Conservation (phyloP, 345 rosid genomes). For the Euphorbia pulcherrima region DNA sequence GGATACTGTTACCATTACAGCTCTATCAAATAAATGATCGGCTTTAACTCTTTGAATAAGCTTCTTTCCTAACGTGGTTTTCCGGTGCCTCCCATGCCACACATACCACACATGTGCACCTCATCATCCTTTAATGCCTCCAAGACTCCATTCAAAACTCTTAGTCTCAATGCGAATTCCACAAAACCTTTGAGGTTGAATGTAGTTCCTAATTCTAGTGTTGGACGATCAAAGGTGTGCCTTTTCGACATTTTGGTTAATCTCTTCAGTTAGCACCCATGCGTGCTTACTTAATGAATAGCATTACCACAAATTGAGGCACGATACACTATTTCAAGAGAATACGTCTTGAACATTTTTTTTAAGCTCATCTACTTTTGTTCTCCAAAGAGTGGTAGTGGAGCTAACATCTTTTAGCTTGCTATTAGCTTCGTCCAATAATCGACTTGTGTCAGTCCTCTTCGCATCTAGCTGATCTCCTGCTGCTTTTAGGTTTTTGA, state of each 20-base stretch:
- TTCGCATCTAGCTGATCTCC: not conserved
- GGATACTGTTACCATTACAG: not conserved
- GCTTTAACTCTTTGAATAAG: too few relatives aligned
- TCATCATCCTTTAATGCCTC: too few relatives aligned
- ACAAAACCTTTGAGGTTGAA: too few relatives aligned
- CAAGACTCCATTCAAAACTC: not conserved
- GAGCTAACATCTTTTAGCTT: not conserved
- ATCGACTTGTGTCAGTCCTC: not conserved
- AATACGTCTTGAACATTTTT: not conserved
- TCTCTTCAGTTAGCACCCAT: not conserved
- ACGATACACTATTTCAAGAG: not conserved
- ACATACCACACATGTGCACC: too few relatives aligned
- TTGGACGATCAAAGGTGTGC: not conserved
- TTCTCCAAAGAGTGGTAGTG: not conserved
- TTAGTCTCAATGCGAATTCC: not conserved
- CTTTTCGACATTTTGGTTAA: not conserved
- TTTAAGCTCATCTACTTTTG: not conserved
- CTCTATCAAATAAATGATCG: not conserved
- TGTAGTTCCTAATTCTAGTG: not conserved
- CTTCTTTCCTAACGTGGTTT: too few relatives aligned
- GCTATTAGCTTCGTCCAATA: not conserved
- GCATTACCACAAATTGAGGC: not conserved
- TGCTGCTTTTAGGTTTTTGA: not conserved
- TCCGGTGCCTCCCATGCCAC: too few relatives aligned
- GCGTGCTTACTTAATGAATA: not conserved